Conservation (phyloP, 805 yeast species). For the Yarrowia deformans region DNA sequence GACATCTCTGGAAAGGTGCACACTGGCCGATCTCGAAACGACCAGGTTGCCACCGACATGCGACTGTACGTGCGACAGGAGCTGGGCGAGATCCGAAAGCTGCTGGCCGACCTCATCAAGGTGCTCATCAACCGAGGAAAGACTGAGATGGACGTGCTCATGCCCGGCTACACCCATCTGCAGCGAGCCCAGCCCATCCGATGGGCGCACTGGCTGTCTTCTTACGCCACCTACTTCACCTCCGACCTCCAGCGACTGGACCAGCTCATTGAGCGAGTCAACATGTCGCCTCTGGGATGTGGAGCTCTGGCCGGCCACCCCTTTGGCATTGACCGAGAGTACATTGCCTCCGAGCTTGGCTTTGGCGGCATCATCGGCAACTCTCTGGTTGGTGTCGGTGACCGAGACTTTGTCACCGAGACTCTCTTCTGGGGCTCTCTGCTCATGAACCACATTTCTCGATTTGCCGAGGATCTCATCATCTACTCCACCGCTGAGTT, state of each 20-base stretch:
- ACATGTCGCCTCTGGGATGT: constrained; percentile 90
- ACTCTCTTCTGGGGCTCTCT: constrained; percentile 93
- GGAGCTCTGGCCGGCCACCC: constrained; percentile 99
- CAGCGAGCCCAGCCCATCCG: constrained; percentile 99
- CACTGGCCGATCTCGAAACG: constrained; percentile 99
- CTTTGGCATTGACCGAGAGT: constrained; percentile 97
- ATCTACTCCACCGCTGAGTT: constrained; percentile 97
- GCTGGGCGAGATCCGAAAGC: constrained; percentile 63
- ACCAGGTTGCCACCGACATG: constrained; percentile 99
- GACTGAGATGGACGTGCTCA: constrained; percentile 84
- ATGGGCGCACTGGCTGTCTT: constrained; percentile 97
- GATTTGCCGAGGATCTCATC: constrained; percentile 93
- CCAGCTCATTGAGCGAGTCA: constrained; percentile 82
- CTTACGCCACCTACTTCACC: constrained; percentile 92
- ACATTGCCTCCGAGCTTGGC: constrained; percentile 77
- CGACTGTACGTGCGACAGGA: constrained; percentile 88
- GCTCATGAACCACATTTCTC: constrained; percentile 93
- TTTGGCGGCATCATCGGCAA: constrained; percentile 90
- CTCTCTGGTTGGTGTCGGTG: constrained; percentile 95
- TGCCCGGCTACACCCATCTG: constrained; percentile 99
- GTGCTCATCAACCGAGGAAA: constrained; percentile 79
- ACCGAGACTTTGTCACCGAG: constrained; percentile 97
- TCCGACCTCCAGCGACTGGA: constrained; percentile 86
- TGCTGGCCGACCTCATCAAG: constrained; percentile 66
- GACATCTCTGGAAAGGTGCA: constrained; percentile 97